Percentiles rank a stretch among this genome's conserved stretches.
These are phyloP conservation scores for Candida incommunis DNA, from an alignment of 805 yeast species.

Conservation along the genomic window DNA sequence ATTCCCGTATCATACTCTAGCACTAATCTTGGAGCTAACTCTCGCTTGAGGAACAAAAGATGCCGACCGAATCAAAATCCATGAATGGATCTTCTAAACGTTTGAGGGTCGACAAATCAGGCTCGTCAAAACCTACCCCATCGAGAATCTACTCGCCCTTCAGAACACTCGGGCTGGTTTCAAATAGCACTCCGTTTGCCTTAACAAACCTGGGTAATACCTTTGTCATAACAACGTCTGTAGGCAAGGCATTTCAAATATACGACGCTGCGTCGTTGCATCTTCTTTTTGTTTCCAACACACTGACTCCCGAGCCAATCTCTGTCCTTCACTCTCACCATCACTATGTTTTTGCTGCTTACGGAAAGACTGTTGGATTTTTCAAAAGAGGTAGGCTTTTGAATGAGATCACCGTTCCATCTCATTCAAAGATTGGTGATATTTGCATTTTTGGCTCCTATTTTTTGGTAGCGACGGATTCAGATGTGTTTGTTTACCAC, in stretches of 20 bases:
- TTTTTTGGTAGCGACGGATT: conserved; percentile 40
- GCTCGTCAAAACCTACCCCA: not conserved
- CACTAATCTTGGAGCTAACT: no score
- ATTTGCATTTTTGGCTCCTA: conserved; percentile 65
- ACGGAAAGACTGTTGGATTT: conserved; percentile 57
- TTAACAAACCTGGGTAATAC: conserved; percentile 80
- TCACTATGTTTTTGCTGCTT: conserved; percentile 72
- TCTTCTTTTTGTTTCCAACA: conserved; percentile 70
- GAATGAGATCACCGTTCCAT: conserved; percentile 22
- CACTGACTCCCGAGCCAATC: conserved; percentile 58
- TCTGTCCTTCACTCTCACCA: conserved; percentile 63
- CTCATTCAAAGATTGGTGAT: conserved; percentile 29
- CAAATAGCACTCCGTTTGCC: conserved; percentile 75
- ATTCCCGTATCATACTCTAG: not conserved
- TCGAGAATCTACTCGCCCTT: conserved; percentile 9
- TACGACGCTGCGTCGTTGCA: conserved; percentile 79
- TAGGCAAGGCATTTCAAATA: conserved; percentile 81
- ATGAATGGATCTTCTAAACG: not conserved
- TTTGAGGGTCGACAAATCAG: not conserved
- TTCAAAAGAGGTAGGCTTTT: conserved; percentile 70
- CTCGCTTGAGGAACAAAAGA: no score
- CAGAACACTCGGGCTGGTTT: conserved; percentile 59
- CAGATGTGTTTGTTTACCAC: conserved; percentile 41
- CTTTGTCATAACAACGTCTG: conserved; percentile 77
- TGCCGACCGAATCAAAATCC: not conserved